Evolutionary conservation across 306 rosid species (phyloP).

Genomic region (Lathyrus aphaca): DNA sequence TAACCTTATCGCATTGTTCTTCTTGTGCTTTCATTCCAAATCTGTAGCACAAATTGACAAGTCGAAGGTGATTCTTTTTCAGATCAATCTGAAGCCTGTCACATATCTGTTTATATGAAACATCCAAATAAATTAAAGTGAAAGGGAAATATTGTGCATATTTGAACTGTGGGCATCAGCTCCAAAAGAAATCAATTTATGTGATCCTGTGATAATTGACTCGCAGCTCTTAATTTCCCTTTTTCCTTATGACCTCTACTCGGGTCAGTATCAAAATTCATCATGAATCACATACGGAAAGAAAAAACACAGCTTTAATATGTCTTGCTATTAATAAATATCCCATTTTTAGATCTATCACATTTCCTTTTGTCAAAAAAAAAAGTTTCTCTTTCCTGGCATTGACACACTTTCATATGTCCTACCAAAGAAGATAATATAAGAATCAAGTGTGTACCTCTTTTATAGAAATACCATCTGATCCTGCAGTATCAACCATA

Average conservation of each 20-base stretch:
- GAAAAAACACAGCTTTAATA: neutral
- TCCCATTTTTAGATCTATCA: neutral
- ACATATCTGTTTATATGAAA: constrained; percentile 58
- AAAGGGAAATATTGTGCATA: constrained; percentile 35
- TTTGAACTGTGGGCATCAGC: constrained; percentile 1
- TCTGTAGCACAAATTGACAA: constrained; percentile 64
- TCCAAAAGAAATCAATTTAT: neutral
- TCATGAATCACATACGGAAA: constrained; percentile 16
- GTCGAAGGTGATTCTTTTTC: constrained; percentile 67
- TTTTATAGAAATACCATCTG: constrained; percentile 64
- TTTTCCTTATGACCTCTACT: no score
- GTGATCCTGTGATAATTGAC: neutral
- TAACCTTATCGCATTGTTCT: constrained; percentile 63
- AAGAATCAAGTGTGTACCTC: constrained; percentile 58
- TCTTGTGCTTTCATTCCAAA: constrained; percentile 76
- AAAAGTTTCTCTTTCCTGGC: neutral
- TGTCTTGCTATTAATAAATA: neutral
- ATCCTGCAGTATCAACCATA: constrained; percentile 74
- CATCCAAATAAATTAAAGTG: constrained; percentile 34
- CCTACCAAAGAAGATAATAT: constrained; percentile 30
- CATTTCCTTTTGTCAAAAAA: neutral
- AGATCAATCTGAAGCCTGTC: constrained; percentile 80
- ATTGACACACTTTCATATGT: constrained; percentile 26
- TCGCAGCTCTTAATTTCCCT: neutral
- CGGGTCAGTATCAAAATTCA: neutral